These are phyloP conservation scores for Limtongia smithiae DNA, from an alignment of 805 yeast species.

Conservation along the genomic window DNA sequence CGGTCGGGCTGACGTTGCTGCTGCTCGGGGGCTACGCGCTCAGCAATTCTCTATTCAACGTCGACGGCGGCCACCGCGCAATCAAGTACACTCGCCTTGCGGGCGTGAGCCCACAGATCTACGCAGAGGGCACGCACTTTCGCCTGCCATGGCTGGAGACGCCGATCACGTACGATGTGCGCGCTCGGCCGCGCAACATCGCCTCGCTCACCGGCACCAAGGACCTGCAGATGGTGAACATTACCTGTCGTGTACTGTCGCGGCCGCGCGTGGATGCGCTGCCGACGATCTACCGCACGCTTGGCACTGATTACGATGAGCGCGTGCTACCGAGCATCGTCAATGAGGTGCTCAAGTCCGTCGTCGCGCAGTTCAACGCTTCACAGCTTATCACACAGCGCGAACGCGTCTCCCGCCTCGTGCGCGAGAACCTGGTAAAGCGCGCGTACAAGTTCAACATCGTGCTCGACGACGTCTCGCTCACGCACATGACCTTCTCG, in stretches of 20 bases:
- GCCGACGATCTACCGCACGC: constrained; percentile 83
- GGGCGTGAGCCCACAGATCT: constrained; percentile 80
- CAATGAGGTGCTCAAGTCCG: constrained; percentile 92
- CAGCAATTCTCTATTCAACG: constrained; percentile 67
- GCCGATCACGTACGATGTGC: constrained; percentile 87
- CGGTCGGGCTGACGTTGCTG: constrained; percentile 56
- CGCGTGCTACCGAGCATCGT: constrained; percentile 97
- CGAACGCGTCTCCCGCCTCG: constrained; percentile 88
- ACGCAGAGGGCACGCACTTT: constrained; percentile 92
- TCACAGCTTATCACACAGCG: constrained; percentile 98
- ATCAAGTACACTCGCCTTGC: constrained; percentile 82
- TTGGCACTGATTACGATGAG: constrained; percentile 94
- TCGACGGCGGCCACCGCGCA: constrained; percentile 99
- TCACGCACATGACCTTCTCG: constrained; percentile 93
- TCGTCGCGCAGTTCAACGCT: constrained; percentile 97
- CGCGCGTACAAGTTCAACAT: constrained; percentile 90
- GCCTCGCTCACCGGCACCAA: constrained; percentile 96
- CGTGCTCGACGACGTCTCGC: constrained; percentile 87
- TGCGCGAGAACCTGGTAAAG: constrained; percentile 83
- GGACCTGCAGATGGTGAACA: constrained; percentile 97
- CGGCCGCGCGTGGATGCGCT: constrained; percentile 77
- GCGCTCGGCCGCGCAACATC: constrained; percentile 96
- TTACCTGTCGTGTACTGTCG: constrained; percentile 95
- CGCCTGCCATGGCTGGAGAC: constrained; percentile 93
- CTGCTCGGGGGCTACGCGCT: constrained; percentile 55